Base-by-base conservation (phyloP, 345 rosid genomes). In the Melastoma malabathricum region DNA sequence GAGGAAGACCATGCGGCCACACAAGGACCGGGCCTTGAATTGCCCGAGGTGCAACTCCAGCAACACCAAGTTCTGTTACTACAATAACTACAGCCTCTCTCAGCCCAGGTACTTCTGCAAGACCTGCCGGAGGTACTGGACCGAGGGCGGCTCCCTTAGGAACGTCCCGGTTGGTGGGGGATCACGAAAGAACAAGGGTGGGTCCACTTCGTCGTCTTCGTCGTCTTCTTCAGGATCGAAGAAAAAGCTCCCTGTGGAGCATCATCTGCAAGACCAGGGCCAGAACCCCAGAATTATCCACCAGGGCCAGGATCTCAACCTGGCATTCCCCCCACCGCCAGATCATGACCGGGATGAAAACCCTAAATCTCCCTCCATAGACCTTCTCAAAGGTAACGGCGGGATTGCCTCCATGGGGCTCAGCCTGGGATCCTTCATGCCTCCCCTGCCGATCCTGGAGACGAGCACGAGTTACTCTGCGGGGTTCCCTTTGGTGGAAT, bases 31-130 rank as follows among this genome's bases (percentile, higher is more conserved):
- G 49, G 59, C 47, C n/a, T 43, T 55, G 50, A 55, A n/a, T 46
- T 55, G 59, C 41, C 59, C 59, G 49, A 44, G 59, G 22, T 55
- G 59, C 39, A 55, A 27, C 6, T 55, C 59, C 29, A 19, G 18
- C 20, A 55, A 55, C 59, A 55, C 59, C 48, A 55, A 55, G 59
- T 55, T 55, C 39, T 55, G 59, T 23, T 55, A 55, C 43, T 55
- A 44, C 59, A 55, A 55, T 50, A 55, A 55, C 50, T 55, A 55
- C 39, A 55, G 59, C 49, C 50, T 45, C 50, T 55, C 59, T 18
- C 59, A 55, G 43, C 59, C 59, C 6, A 44, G 59, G 59, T 23
- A 43, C 47, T 55, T 55, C 49, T 55, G 59, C 49, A 55, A 55
- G 50, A 25, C 50, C 14, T 55, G 59, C 41, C n/a, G 59, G 23